phyloP scores from a whole-genome alignment of 108 stramenopile species.

The Aurantiochytrium sp. region DNA sequence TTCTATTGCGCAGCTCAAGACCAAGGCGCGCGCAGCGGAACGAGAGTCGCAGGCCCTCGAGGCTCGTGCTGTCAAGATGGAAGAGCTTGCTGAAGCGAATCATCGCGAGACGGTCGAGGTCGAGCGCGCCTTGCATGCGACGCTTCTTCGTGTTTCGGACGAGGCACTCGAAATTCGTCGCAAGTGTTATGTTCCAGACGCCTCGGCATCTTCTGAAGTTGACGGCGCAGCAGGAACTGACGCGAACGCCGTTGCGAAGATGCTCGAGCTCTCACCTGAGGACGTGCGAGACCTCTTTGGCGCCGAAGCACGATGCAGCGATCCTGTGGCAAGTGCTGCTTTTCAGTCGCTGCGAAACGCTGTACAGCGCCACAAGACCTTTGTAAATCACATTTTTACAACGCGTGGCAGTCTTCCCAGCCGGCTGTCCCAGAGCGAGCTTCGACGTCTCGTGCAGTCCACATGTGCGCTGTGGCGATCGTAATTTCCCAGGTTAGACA shows the following conservation, averaged over 20 bases:
- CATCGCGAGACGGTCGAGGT: not conserved
- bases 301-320: not conserved
- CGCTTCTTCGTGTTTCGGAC: not conserved
- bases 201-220: not conserved
- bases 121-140: not conserved
- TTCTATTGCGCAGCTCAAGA: not conserved
- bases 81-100: not conserved
- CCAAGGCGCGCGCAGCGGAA: not conserved
- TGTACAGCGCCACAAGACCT: not conserved
- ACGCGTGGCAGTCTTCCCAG: not conserved
- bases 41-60: not conserved
- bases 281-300: not conserved
- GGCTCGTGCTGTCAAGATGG: not conserved
- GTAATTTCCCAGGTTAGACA: not conserved
- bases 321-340: not conserved
- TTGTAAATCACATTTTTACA: not conserved
- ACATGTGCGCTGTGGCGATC: not conserved
- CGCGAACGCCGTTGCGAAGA: not conserved
- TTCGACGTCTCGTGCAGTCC: not conserved
- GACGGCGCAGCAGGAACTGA: not conserved
- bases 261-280: not conserved
- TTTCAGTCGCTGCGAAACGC: not conserved
- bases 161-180: not conserved
- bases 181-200: not conserved
- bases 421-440: not conserved